These are phyloP conservation scores for Blastomyces parvus DNA, from an alignment of 2,329 filamentous ascomycete species.

Conservation along the genomic window DNA sequence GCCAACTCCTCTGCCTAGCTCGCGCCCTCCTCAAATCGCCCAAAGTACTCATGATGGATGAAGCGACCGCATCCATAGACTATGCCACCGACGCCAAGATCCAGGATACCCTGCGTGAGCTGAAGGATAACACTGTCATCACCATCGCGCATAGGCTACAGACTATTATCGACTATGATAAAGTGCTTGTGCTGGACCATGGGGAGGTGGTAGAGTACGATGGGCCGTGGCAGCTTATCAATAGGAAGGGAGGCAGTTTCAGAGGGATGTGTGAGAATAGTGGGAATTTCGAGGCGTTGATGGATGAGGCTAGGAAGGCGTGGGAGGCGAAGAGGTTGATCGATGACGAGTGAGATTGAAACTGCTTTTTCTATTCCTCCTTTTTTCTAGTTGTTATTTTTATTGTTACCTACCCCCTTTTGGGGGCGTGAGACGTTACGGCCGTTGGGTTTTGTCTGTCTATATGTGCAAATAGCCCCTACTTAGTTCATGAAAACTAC, in stretches of 20 bases:
- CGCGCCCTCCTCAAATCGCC: constrained; percentile 85
- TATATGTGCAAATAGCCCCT: too few relatives aligned
- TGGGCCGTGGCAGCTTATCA: constrained; percentile 75
- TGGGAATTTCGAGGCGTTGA: constrained; percentile 51
- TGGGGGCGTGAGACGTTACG: too few relatives aligned
- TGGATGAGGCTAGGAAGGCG: constrained; percentile 45
- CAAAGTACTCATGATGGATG: constrained; percentile 96
- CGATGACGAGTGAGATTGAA: constrained; percentile 31
- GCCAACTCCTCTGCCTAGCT: constrained; percentile 87
- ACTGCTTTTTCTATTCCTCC: neutral
- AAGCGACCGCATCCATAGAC: constrained; percentile 95
- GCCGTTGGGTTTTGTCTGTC: too few relatives aligned
- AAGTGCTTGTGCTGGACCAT: constrained; percentile 87
- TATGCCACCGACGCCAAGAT: constrained; percentile 94
- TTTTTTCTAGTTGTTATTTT: neutral
- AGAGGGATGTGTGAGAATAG: constrained; percentile 60
- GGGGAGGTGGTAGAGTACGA: constrained; percentile 80
- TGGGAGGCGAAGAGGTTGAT: constrained; percentile 40
- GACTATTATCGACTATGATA: constrained; percentile 97
- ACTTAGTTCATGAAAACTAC: too few relatives aligned
- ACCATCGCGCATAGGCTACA: constrained; percentile 93
- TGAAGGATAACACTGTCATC: constrained; percentile 78
- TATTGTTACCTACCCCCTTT: neutral
- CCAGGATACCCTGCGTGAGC: constrained; percentile 88
- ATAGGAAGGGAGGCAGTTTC: constrained; percentile 58